Evolutionary conservation across 2,329 filamentous ascomycete species (phyloP).

Genomic region (Cladosporium colombiae): DNA sequence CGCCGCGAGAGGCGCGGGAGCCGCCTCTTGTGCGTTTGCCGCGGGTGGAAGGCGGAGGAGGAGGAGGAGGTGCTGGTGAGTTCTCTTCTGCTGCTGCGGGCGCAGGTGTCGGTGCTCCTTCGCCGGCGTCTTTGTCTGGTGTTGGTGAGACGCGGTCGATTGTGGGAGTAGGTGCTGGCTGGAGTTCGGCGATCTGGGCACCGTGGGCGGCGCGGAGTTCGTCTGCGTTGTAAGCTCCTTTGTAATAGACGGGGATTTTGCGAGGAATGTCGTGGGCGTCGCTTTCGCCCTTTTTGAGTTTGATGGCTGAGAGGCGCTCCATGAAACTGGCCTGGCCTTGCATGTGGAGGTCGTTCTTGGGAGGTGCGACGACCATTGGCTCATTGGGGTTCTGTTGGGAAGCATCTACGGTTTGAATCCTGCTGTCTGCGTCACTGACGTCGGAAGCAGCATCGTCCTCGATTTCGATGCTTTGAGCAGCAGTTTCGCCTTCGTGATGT

Average conservation of each 20-base stretch:
- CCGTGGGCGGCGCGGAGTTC: constrained; percentile 8
- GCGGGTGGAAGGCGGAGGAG: background rate
- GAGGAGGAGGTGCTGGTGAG: background rate
- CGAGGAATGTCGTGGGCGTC: constrained; percentile 26
- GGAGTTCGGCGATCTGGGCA: background rate
- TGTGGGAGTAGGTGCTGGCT: background rate
- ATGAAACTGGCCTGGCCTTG: constrained; percentile 42
- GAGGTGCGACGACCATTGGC: constrained; percentile 28
- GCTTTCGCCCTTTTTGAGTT: constrained; percentile 43
- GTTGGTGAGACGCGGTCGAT: background rate
- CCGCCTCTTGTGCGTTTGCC: background rate
- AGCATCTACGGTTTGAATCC: background rate
- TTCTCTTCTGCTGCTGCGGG: background rate
- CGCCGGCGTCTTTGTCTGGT: background rate
- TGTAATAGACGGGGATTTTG: constrained; percentile 18
- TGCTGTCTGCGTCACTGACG: constrained; percentile 11
- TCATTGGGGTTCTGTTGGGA: constrained; percentile 17
- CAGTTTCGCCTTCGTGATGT: constrained; percentile 19
- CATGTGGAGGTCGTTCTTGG: constrained; percentile 23
- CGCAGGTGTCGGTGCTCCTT: background rate
- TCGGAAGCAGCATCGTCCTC: constrained; percentile 21
- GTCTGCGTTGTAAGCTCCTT: constrained; percentile 16
- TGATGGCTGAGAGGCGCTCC: constrained; percentile 42
- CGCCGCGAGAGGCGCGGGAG: background rate
- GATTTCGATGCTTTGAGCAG: background rate